These are phyloP conservation scores for Silene conica DNA, from an alignment of 148 eudicot species.

Conservation along the genomic window DNA sequence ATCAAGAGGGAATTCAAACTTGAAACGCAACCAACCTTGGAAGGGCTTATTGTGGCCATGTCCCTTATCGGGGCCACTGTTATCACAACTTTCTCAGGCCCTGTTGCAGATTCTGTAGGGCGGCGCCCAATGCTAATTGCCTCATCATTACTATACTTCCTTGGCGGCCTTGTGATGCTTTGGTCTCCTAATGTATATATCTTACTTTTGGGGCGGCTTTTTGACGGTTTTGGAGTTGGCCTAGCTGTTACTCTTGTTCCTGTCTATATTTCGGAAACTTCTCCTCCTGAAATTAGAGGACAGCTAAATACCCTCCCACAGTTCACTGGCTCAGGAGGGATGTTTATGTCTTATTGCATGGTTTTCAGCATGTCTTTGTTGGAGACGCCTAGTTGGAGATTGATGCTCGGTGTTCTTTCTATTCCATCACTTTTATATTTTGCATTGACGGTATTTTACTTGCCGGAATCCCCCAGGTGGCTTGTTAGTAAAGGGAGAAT, in stretches of 20 bases:
- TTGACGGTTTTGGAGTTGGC: too few species aligned
- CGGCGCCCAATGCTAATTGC: slow-evolving; percentile 74
- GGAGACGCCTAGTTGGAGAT: slow-evolving; percentile 66
- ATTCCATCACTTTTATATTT: slow-evolving; percentile 60
- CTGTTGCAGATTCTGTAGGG: slow-evolving; percentile 64
- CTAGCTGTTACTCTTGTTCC: too few species aligned
- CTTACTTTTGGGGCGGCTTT: too few species aligned
- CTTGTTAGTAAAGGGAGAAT: slow-evolving; percentile 80
- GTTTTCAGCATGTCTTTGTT: slow-evolving; percentile 1
- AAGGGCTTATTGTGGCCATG: slow-evolving; percentile 84
- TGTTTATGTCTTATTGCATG: too few species aligned
- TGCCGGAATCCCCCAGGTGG: slow-evolving; percentile 94
- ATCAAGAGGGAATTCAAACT: slow-evolving; percentile 73
- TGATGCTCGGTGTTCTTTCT: slow-evolving; percentile 80
- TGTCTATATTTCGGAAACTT: too few species aligned
- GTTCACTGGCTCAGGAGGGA: too few species aligned
- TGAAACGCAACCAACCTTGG: slow-evolving; percentile 59
- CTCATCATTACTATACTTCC: slow-evolving; percentile 61
- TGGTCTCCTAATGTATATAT: too few species aligned
- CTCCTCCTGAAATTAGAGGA: too few species aligned
- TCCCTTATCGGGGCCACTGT: slow-evolving; percentile 82
- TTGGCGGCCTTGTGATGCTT: slow-evolving; percentile 34
- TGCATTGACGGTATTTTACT: slow-evolving; percentile 40
- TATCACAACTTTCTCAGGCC: slow-evolving; percentile 80
- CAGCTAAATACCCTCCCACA: too few species aligned